Evolutionary conservation across 2,329 filamentous ascomycete species (phyloP).

Genomic region (Metarhizium humberi): DNA sequence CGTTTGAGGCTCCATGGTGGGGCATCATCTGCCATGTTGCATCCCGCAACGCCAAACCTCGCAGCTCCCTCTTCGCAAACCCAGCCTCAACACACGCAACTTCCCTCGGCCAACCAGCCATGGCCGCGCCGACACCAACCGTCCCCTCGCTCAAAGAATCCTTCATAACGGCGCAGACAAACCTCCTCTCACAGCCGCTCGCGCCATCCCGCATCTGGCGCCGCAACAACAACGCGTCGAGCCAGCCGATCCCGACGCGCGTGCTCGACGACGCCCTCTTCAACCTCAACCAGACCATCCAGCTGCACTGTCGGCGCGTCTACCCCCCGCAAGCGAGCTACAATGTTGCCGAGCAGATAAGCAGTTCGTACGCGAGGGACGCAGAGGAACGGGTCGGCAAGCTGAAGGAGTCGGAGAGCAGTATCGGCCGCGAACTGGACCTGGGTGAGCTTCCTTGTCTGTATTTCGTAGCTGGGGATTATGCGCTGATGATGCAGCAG

Average conservation of each 20-base stretch:
- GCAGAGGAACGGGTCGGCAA: conserved; percentile 28
- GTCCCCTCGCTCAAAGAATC: conserved; percentile 53
- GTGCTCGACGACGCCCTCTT: conserved; percentile 47
- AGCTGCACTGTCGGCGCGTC: conserved; percentile 55
- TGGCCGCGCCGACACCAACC: conserved; percentile 32
- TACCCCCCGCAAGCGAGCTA: conserved; percentile 61
- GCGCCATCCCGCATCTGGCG: conserved; percentile 45
- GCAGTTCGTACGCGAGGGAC: conserved; percentile 48
- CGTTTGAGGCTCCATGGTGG: no score
- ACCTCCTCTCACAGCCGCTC: conserved; percentile 51
- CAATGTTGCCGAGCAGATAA: conserved; percentile 65
- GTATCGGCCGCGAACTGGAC: conserved; percentile 32
- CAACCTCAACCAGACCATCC: conserved; percentile 51
- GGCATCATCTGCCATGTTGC: no score
- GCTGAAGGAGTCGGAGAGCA: conserved; percentile 25
- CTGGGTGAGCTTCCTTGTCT: conserved; percentile 26
- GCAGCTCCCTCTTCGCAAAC: no score
- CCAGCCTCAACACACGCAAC: no score
- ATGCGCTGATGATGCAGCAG: conserved; percentile 18
- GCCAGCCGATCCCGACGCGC: conserved; percentile 33
- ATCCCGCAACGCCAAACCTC: no score
- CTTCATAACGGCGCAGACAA: conserved; percentile 55
- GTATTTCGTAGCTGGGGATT: neutral
- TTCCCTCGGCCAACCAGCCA: neutral
- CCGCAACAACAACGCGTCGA: conserved; percentile 32